Percentiles rank a stretch among this genome's conserved stretches.
Evolutionary conservation across 2,329 filamentous ascomycete genomes (phyloP).

Genomic region (Sarocladiaceae sp.): DNA sequence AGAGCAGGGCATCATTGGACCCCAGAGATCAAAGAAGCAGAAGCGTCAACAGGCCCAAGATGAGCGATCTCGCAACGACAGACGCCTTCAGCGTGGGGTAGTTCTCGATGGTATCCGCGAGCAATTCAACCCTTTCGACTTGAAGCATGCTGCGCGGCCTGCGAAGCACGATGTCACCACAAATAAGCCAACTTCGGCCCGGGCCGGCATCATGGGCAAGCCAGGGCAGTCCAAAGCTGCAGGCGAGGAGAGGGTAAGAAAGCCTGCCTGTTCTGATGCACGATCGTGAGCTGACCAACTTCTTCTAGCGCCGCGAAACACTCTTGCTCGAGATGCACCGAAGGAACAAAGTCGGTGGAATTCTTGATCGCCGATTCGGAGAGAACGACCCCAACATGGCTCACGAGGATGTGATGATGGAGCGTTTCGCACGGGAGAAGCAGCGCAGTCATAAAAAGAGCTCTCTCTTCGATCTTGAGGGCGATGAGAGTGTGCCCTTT

Average conservation of each 20-base stretch:
- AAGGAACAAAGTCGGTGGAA: slow-evolving; percentile 86
- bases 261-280: not conserved
- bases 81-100: slow-evolving; percentile 70
- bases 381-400: slow-evolving; percentile 94
- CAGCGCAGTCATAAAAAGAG: slow-evolving; percentile 72
- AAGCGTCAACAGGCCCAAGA: slow-evolving; percentile 70
- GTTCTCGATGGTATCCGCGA: slow-evolving; percentile 85
- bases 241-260: slow-evolving; percentile 74
- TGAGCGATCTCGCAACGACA: slow-evolving; percentile 61
- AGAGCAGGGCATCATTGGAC: slow-evolving; percentile 85
- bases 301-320: slow-evolving; percentile 65
- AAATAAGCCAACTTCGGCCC: slow-evolving; percentile 49
- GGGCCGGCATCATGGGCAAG: slow-evolving; percentile 61
- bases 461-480: slow-evolving; percentile 87
- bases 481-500: slow-evolving; percentile 54
- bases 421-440: slow-evolving; percentile 87
- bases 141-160: slow-evolving; percentile 73
- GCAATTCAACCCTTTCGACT: slow-evolving; percentile 96
- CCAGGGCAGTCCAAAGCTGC: slow-evolving; percentile 81
- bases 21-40: slow-evolving; percentile 93
- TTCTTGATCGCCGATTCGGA: slow-evolving; percentile 89
- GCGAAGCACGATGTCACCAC: slow-evolving; percentile 84
- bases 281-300: slow-evolving; percentile 14
- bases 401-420: slow-evolving; percentile 85
- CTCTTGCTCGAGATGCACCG: slow-evolving; percentile 86